Evolutionary conservation across 768 basidiomycete species (phyloP), one percentile per base, ranked within the genome.

Genomic region (Lactifluus volemus): DNA sequence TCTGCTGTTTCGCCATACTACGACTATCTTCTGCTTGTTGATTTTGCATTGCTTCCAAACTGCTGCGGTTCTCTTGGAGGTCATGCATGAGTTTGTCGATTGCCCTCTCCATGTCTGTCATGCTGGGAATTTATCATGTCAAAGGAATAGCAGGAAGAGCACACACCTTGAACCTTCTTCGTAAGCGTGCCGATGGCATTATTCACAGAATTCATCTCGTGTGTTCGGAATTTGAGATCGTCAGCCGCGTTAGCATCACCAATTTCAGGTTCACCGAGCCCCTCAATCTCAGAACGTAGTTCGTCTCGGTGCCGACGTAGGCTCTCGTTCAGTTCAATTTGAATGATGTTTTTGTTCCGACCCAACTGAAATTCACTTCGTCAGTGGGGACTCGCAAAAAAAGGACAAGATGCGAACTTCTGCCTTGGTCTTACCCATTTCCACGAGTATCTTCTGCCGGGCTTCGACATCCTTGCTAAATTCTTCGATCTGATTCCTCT

Each of bases 261-360:
- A 25, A 74, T 75, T 30, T 79, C 81, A 2, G 78, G 75, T 44
- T 86, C 86, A 19, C 82, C 88, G n/a, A 89, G 74, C 25, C 80
- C 74, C 64, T 97, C 94, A 11, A 98, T 74, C 70, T 88, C 88
- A 38, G 74, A 72, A 53, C 83, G 81, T 8, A 98, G 69, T 65
- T 95, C 96, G 53, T 92, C 88, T 48, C 84, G 80, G 29, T 88
- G 81, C 8, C 95, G 82, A 21, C 85, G 80, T 14, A 98, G 78
- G 66, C 86, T 86, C 71, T 99, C 97, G 64, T 89, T 92, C 50
- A 98, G 78, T 71, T 98, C 96, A 56, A 97, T 95, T 70, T 97
- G 93, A 32, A 97, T 73, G 4, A 86, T 73, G 68, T 88, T 90
- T 74, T 91, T 93, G 64, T 78, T 79, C 12, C 84, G 81, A 44